Evolutionary conservation across 169 alveolate genomes (phyloP), one percentile per base, ranked within the genome.

Genomic region (Plasmodium cynomolgi): DNA sequence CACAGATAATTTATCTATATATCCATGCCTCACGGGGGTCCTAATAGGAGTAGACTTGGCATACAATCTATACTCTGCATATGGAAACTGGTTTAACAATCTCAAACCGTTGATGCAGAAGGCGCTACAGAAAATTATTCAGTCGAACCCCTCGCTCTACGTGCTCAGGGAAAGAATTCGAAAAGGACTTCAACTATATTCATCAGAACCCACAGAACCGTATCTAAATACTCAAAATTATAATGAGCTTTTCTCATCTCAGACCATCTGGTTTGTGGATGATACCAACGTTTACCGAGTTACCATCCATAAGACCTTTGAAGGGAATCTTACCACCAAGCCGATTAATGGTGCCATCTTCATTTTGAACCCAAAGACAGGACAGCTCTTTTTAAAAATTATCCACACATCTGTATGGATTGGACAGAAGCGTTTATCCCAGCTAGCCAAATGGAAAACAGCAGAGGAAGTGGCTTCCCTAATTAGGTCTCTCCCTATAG

Each of bases 401-500:
- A 99, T 99, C 88, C 99, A 99, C 97, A 99, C 99, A 23, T 98
- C 99, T 17, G 99, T 99, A 50, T 99, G 99, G 99, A 99, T 99
- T 41, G 99, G 99, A 0, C 99, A 99, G 97, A 99, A 99, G 95
- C 99, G 99, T 79, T 97, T 99, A 83, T 99, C 99, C 41, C 99
- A 99, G 97, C 96, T 99, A 92, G 99, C 99, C 26, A 99, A 99
- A 92, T 99, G 99, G 99, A 99, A 99, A 96, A 99, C 99, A 1
- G 99, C 99, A 1, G 99, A 99, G 96, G 99, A 99, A 96, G 99
- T 99, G 2, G 99, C 99, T n/a, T 99, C 99, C n/a, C 95, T 99
- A 92, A 99, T 99, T 95, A 97, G 99, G 92, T 99, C 99, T 3
- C 95, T 99, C 84, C 99, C 99, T 20, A 99, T 99, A n/a, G 99